phyloP scores from a whole-genome alignment of 352 stramenopile genomes.

The Phytophthora multivora region DNA sequence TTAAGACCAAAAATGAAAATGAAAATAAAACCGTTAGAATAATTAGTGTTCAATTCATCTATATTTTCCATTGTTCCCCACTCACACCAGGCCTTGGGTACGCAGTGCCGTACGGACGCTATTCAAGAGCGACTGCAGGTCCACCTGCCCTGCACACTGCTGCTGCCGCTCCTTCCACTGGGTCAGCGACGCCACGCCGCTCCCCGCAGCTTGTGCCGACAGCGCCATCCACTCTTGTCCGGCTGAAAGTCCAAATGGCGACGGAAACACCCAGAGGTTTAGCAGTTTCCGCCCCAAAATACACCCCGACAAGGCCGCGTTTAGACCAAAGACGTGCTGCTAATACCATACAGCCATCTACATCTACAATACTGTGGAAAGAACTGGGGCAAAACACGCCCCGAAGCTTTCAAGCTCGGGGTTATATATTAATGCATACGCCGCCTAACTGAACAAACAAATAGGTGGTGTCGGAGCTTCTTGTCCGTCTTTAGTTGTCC shows the following conservation, averaged over 20 bases:
- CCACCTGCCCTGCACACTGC: slow-evolving; percentile 65
- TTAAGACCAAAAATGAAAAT: slow-evolving; percentile 13
- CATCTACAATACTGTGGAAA: no score
- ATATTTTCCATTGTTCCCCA: not conserved
- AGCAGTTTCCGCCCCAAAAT: slow-evolving; percentile 16
- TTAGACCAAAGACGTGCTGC: no score
- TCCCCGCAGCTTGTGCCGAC: slow-evolving; percentile 7
- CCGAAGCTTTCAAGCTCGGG: not conserved
- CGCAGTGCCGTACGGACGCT: slow-evolving; percentile 48
- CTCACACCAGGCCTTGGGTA: slow-evolving; percentile 55
- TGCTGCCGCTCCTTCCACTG: slow-evolving; percentile 78
- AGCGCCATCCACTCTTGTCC: slow-evolving; percentile 25
- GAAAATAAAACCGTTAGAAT: no score
- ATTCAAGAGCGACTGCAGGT: slow-evolving; percentile 48
- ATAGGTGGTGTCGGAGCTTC: slow-evolving; percentile 6
- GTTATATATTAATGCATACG: slow-evolving; percentile 34
- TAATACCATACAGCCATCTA: no score
- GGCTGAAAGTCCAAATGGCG: slow-evolving; percentile 18
- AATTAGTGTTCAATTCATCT: not conserved
- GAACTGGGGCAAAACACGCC: not conserved
- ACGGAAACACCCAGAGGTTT: slow-evolving; percentile 1
- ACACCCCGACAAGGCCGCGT: slow-evolving; percentile 8
- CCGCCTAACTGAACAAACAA: slow-evolving; percentile 11
- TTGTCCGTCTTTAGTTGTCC: not conserved
- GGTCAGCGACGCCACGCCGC: slow-evolving; percentile 55